phyloP scores from a whole-genome alignment of 768 basidiomycete genomes.

The Kwoniella newhampshirensis region DNA sequence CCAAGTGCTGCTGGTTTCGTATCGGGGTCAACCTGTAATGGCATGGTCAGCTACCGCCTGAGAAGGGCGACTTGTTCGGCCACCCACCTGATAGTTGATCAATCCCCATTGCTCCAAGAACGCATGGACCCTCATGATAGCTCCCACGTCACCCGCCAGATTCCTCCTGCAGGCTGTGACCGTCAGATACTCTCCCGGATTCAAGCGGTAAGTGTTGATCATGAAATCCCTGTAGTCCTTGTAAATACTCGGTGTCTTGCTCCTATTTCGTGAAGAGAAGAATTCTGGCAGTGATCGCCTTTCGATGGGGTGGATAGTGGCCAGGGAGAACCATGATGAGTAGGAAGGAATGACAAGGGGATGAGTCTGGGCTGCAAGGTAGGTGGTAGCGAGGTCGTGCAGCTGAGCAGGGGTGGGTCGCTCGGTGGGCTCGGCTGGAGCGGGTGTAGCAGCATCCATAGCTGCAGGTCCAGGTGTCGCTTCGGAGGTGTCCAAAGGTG shows the following conservation, averaged over 20 bases:
- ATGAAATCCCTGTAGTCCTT: conserved; percentile 99
- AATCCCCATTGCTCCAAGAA: conserved; percentile 99
- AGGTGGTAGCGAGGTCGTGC: conserved; percentile 60
- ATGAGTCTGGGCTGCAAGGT: conserved; percentile 95
- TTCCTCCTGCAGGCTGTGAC: conserved; percentile 96
- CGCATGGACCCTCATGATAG: conserved; percentile 97
- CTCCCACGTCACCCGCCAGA: conserved; percentile 95
- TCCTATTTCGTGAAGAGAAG: conserved; percentile 91
- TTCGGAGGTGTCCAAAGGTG: conserved; percentile 19
- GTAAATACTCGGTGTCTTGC: conserved; percentile 94
- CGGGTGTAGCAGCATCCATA: conserved; percentile 48
- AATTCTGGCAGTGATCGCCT: conserved; percentile 92
- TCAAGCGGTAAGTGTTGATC: conserved; percentile 94
- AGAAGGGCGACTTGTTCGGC: no score
- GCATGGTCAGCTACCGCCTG: no score
- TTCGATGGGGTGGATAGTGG: conserved; percentile 88
- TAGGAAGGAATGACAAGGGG: conserved; percentile 96
- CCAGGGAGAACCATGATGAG: conserved; percentile 96
- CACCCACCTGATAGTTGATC: conserved; percentile 95
- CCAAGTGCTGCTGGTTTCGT: conserved; percentile 88
- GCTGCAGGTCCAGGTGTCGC: conserved; percentile 56
- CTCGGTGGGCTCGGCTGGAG: conserved; percentile 63
- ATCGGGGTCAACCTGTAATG: conserved; percentile 96
- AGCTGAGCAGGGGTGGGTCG: conserved; percentile 67
- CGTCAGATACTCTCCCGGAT: conserved; percentile 92